These are phyloP conservation scores for Gaertneriomyces semiglobifer DNA, from an alignment of 192 early-diverging fungal species.

Conservation along the genomic window DNA sequence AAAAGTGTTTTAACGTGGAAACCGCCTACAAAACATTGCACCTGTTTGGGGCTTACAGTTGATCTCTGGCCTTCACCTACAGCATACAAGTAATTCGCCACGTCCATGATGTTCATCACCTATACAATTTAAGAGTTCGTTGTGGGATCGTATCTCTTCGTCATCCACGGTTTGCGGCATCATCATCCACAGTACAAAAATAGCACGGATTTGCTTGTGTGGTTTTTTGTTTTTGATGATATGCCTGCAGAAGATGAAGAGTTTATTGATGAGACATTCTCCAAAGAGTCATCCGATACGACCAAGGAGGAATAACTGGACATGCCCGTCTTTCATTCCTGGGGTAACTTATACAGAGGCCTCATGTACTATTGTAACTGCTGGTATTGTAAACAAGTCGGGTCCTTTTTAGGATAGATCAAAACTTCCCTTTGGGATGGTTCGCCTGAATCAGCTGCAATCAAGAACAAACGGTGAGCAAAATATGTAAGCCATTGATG, in stretches of 20 bases:
- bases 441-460: no score
- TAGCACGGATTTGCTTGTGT: slow-evolving; percentile 1
- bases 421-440: no score
- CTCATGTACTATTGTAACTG: no score
- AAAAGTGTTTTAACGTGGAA: slow-evolving; percentile 17
- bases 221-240: slow-evolving; percentile 18
- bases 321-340: no score
- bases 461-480: no score
- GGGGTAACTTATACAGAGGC: no score
- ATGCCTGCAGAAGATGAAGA: slow-evolving; percentile 22
- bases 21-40: slow-evolving; percentile 12
- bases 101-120: neutral
- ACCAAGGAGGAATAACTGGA: no score
- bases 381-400: no score
- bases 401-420: no score
- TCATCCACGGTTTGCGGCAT: slow-evolving; percentile 15
- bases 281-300: no score
- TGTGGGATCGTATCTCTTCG: slow-evolving; percentile 25
- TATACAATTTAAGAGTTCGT: slow-evolving; percentile 3
- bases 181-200: slow-evolving; percentile 17
- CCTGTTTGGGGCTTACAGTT: neutral
- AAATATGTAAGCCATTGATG: no score
- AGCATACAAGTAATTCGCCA: neutral
- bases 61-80: neutral
- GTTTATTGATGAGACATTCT: no score